A percentile compares a stretch with the other conserved stretches of the same genome.
phyloP scores from a whole-genome alignment of 2,329 filamentous ascomycete genomes.

The Arachnomyces sp. region DNA sequence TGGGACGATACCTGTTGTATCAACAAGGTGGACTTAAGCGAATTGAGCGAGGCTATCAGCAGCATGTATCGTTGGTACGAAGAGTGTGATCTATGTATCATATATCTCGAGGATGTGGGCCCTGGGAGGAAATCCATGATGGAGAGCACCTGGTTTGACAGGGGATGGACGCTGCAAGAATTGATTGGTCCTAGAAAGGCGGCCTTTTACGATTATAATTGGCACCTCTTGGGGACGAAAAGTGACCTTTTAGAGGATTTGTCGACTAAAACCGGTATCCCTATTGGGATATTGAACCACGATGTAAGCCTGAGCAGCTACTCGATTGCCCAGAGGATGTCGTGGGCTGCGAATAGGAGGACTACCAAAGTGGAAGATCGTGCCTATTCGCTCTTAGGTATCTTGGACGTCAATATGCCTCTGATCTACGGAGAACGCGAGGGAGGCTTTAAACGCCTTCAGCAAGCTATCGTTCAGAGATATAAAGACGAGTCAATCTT shows the following conservation, averaged over 20 bases:
- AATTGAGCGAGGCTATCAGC: slow-evolving; percentile 5
- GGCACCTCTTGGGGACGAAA: not conserved
- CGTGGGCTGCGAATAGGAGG: slow-evolving; percentile 12
- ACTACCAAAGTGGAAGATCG: slow-evolving; percentile 20
- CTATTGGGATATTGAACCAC: no score
- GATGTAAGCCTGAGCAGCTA: no score
- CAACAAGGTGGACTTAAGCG: slow-evolving; percentile 6
- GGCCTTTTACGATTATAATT: slow-evolving; percentile 7
- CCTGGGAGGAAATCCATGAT: no score
- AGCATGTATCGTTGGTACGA: slow-evolving; percentile 9
- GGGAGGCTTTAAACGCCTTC: slow-evolving; percentile 17
- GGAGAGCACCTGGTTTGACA: slow-evolving; percentile 9
- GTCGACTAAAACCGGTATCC: no score
- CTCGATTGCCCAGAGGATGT: slow-evolving; percentile 11
- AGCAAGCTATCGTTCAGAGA: slow-evolving; percentile 16
- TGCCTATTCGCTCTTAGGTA: slow-evolving; percentile 21
- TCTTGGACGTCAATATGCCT: slow-evolving; percentile 22
- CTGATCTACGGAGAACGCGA: slow-evolving; percentile 24
- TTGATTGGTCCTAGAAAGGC: slow-evolving; percentile 10
- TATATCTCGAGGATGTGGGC: slow-evolving; percentile 9
- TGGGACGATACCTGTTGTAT: slow-evolving; percentile 13
- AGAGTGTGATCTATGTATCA: slow-evolving; percentile 5
- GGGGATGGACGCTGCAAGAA: slow-evolving; percentile 11
- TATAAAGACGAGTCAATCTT: no score
- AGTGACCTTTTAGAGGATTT: no score